Base-by-base conservation (phyloP, 257 asterid genomes). In the Jacaranda mimosifolia region DNA sequence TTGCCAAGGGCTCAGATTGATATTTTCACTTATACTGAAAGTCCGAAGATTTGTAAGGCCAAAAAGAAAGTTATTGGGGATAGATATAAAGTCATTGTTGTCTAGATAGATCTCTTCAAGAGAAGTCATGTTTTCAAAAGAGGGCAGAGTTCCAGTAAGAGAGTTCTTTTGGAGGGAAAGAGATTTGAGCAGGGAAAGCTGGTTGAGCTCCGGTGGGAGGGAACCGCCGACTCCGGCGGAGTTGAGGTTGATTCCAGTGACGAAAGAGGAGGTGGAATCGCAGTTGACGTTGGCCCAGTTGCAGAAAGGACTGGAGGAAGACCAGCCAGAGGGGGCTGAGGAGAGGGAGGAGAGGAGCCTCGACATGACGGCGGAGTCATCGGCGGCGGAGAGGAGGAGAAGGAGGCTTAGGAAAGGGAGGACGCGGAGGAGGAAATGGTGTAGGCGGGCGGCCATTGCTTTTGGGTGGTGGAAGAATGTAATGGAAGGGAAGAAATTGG, bases 281-380 rank as follows among this genome's bases (percentile, higher is more conserved):
- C 99, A 94, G 52, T 74, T 77, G 57, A 94, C 85, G 45, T 63
- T 36, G 3, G 74, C 55, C 99, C 99, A 94, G 21, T 60, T 49
- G 82, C 98, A 94, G 86, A 88, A 91, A 49, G 62, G 81, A 9
- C 82, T 26, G 73, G 85, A 39, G 73, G 83, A 26, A 9, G 87
- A 78, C 98, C 98, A 94, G 68, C 96, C 95, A 8, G 86, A 7
- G 32, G 99, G 98, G 7, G 89, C 6, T 4, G 89, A 76, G 17
- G 98, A 80, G 69, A 94, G 83, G 26, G 96, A 70, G 59, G 90
- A 14, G 65, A 88, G 86, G 55, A 94, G 87, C n/a, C 46, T 73
- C 4, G 82, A 68, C 99, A 94, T 94, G 57, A 73, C 85, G 80
- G 89, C 74, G 26, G 92, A 78, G 81, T 94, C 98, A 67, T 94